A percentile compares a stretch with the other conserved stretches of the same genome.
Evolutionary conservation across 768 basidiomycete genomes (phyloP).

Genomic region (Calvatia gigantea): DNA sequence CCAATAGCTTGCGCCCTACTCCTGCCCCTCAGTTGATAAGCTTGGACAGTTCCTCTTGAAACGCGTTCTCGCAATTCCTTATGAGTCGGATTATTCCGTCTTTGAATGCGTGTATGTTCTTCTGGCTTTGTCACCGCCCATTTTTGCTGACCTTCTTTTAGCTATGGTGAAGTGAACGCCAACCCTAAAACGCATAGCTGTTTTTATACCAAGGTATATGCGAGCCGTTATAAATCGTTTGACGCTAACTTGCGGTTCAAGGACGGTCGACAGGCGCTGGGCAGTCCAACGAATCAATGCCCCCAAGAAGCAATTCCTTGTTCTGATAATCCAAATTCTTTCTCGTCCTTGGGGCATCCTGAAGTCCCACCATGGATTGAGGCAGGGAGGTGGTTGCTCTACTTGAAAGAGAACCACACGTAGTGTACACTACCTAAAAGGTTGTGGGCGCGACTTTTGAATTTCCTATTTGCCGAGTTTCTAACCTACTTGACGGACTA

Average conservation of each 20-base stretch:
- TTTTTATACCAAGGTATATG: constrained; percentile 5
- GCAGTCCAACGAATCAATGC: not conserved
- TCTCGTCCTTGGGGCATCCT: not conserved
- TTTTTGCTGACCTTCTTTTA: not conserved
- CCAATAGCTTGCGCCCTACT: not conserved
- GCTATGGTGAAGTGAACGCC: not conserved
- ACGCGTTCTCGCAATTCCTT: constrained; percentile 5
- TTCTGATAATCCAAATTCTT: not conserved
- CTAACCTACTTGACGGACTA: no score
- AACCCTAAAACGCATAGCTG: not conserved
- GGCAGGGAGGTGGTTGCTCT: not conserved
- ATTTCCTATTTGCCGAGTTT: no score
- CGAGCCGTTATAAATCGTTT: not conserved
- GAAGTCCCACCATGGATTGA: constrained; percentile 1
- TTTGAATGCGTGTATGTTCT: constrained; percentile 12
- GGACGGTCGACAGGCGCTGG: constrained; percentile 3
- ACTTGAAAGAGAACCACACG: constrained; percentile 3
- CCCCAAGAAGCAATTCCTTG: not conserved
- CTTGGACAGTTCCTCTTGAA: not conserved
- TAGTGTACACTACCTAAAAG: no score
- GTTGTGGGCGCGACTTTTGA: no score
- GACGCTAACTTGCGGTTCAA: not conserved
- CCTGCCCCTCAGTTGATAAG: not conserved
- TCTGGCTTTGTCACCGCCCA: not conserved
- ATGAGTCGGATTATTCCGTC: constrained; percentile 7